These are phyloP conservation scores for Erysimum cheiranthoides DNA, from an alignment of 345 rosid species.

Conservation along the genomic window DNA sequence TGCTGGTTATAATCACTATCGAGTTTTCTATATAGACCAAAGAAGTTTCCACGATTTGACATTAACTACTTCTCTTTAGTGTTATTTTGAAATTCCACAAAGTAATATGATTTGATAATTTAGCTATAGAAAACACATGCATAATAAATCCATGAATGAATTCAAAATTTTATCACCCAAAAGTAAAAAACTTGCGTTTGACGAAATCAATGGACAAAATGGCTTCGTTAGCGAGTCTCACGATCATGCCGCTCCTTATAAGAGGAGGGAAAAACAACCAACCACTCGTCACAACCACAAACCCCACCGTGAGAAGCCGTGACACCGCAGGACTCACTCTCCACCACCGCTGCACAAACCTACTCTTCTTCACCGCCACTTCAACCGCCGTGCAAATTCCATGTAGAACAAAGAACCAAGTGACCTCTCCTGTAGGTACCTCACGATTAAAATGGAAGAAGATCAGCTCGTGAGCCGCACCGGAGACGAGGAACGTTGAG, in stretches of 20 bases:
- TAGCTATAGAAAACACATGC: too few species aligned
- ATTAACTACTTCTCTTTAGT: too few species aligned
- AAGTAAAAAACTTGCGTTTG: background rate
- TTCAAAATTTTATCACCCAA: background rate
- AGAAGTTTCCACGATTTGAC: too few species aligned
- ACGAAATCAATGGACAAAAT: conserved; percentile 4
- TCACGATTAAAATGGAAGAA: conserved; percentile 37
- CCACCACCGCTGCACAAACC: conserved; percentile 19
- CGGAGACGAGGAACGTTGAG: conserved; percentile 45
- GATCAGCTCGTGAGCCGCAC: conserved; percentile 47
- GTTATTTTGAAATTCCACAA: too few species aligned
- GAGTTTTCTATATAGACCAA: too few species aligned
- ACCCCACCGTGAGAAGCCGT: conserved; percentile 43
- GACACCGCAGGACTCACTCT: conserved; percentile 37
- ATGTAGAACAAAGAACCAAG: conserved; percentile 48
- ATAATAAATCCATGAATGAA: too few species aligned
- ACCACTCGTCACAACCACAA: conserved; percentile 44
- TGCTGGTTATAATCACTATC: too few species aligned
- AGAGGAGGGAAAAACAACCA: conserved; percentile 56
- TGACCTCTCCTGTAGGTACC: conserved; percentile 49
- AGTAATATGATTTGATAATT: too few species aligned
- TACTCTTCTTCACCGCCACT: conserved; percentile 36
- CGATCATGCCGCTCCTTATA: conserved; percentile 32
- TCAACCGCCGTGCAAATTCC: conserved; percentile 49
- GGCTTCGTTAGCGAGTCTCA: conserved; percentile 29